Evolutionary conservation across 257 asterid species (phyloP), one percentile per base, ranked within the genome.

Genomic region (Euphrasia confusa): DNA sequence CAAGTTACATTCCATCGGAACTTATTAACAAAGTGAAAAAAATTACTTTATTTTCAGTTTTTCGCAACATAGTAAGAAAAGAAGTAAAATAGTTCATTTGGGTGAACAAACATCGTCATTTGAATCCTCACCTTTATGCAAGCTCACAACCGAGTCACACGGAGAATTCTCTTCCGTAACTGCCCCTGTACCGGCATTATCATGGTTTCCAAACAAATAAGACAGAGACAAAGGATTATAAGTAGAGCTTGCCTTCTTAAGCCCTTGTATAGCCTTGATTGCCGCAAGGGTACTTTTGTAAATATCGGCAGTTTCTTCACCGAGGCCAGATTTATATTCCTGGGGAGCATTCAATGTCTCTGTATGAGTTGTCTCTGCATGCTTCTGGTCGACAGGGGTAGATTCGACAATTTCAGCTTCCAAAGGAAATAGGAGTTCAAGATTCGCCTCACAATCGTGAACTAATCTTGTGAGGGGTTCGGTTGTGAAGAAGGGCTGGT

Each of bases 221-320:
- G 99, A 90, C 66, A 83, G 64, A 18, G 99, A 87, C 65, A 89
- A 39, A 7, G 97, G 99, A 78, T 89, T 89, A 73, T 81, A 75
- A 1, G 97, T 89, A 24, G 97, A 89, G 83, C 97, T 93, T 47
- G 86, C 95, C 81, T 72, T 93, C 68, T 82, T 87, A 28, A 89
- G 77, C 37, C 90, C 86, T 63, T 89, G 88, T 69, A 89, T 82
- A 11, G 97, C 90, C 77, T 82, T 87, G 55, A 87, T 82, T 54
- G 97, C 99, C 35, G 97, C 96, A 64, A 80, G 80, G 44, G 92
- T 87, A 78, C 94, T 87, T 69, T 83, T 74, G 71, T 84, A 85
- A 69, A 92, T 84, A 45, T 84, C 96, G 42, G 70, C 64, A 40
- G 85, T 81, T 68, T 86, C 95, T 71, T 86, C 90, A 45, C 84